Evolutionary conservation across 2,329 filamentous ascomycete genomes (phyloP).

Genomic region (Colletotrichum sp.): DNA sequence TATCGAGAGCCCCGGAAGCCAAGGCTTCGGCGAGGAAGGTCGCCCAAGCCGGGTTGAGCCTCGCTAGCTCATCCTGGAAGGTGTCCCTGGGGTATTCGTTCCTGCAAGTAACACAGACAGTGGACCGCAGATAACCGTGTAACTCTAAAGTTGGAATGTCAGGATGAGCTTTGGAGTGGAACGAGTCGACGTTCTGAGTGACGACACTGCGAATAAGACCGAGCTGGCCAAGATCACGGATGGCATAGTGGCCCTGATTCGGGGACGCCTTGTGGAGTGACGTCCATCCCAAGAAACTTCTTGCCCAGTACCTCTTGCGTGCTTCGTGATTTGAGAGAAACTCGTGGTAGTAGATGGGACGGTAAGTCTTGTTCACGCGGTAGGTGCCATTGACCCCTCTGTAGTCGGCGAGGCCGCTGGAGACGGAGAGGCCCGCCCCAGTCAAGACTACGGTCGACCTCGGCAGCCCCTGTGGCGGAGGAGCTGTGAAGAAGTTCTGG

Average conservation of each 20-base stretch:
- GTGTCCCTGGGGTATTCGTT: slow-evolving; percentile 71
- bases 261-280: slow-evolving; percentile 79
- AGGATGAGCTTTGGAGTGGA: slow-evolving; percentile 82
- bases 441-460: slow-evolving; percentile 61
- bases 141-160: slow-evolving; percentile 78
- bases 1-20: slow-evolving; percentile 75
- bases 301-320: slow-evolving; percentile 92
- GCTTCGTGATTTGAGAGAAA: slow-evolving; percentile 83
- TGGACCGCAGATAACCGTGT: slow-evolving; percentile 85
- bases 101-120: slow-evolving; percentile 81
- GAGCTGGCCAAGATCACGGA: slow-evolving; percentile 72
- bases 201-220: slow-evolving; percentile 80
- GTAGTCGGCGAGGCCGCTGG: slow-evolving; percentile 92
- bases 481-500: slow-evolving; percentile 73
- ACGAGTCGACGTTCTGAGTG: slow-evolving; percentile 97
- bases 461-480: slow-evolving; percentile 54
- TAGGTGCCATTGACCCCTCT: slow-evolving; percentile 90
- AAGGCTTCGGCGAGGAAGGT: slow-evolving; percentile 76
- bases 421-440: slow-evolving; percentile 91
- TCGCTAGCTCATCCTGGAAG: slow-evolving; percentile 79
- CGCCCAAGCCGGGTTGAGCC: slow-evolving; percentile 86
- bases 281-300: slow-evolving; percentile 93
- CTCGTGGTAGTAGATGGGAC: slow-evolving; percentile 92
- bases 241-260: slow-evolving; percentile 79
- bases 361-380: slow-evolving; percentile 85